These are phyloP conservation scores for Populus euphratica DNA, from an alignment of 345 rosid species.

Conservation along the genomic window DNA sequence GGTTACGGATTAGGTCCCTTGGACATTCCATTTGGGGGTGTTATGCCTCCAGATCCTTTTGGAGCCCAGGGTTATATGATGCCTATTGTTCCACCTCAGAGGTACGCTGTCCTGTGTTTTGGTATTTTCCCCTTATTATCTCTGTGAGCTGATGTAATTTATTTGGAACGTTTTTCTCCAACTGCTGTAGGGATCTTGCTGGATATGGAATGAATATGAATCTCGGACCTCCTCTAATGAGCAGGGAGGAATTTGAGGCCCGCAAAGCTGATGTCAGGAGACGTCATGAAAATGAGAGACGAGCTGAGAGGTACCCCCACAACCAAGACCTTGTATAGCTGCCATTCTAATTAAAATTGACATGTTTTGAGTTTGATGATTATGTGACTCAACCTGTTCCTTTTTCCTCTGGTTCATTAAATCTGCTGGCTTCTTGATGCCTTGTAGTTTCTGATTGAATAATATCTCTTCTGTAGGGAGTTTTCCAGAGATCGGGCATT, in stretches of 20 bases:
- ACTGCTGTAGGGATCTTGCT: slow-evolving; percentile 63
- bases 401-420: not conserved
- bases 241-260: slow-evolving; percentile 89
- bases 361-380: not conserved
- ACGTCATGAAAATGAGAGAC: slow-evolving; percentile 76
- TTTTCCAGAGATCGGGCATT: slow-evolving; percentile 65
- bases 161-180: not conserved
- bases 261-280: slow-evolving; percentile 82
- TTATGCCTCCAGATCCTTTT: slow-evolving; percentile 63
- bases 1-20: slow-evolving; percentile 58
- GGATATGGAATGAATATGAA: slow-evolving; percentile 82
- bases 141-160: not conserved
- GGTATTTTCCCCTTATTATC: not conserved
- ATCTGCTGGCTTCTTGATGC: no score
- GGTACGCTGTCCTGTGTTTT: slow-evolving; percentile 27
- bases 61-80: slow-evolving; percentile 54
- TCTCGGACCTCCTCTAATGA: slow-evolving; percentile 71
- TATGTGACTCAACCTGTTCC: not conserved
- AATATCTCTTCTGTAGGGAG: slow-evolving; percentile 39
- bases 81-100: slow-evolving; percentile 60
- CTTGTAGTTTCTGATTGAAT: not conserved
- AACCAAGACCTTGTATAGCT: no score
- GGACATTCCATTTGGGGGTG: slow-evolving; percentile 56
- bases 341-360: not conserved
- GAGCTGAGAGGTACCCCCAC: slow-evolving; percentile 56